Evolutionary conservation across 352 stramenopile genomes (phyloP).

Genomic region (Pythium aphanidermatum): DNA sequence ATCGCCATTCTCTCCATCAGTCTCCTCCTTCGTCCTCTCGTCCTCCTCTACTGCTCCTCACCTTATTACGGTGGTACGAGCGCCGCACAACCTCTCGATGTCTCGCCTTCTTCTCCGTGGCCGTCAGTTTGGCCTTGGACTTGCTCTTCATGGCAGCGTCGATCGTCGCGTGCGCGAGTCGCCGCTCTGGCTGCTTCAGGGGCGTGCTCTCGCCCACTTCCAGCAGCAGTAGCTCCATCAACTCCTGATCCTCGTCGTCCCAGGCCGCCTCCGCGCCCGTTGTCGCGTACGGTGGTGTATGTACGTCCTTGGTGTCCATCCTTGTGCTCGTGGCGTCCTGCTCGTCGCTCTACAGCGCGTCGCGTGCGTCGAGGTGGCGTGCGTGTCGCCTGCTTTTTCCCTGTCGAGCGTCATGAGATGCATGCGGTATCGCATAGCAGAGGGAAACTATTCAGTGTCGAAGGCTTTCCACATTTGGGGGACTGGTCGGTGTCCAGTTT

Average conservation of each 20-base stretch:
- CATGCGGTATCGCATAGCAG: no score
- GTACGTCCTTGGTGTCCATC: conserved; percentile 2
- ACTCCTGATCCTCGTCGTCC: conserved; percentile 21
- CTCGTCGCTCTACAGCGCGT: no score
- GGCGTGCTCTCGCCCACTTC: conserved; percentile 4
- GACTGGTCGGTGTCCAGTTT: no score
- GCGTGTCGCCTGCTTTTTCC: no score
- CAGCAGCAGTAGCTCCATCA: conserved; percentile 23
- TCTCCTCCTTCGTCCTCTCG: no score
- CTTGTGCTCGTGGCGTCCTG: no score
- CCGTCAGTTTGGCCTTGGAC: conserved; percentile 34
- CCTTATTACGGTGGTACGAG: conserved; percentile 76
- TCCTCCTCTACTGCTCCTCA: conserved; percentile 6
- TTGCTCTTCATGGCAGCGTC: conserved; percentile 21
- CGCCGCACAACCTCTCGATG: conserved; percentile 68
- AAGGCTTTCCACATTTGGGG: no score
- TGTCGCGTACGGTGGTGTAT: background rate
- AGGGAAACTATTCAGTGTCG: no score
- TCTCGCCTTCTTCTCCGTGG: conserved; percentile 44
- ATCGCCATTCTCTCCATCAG: background rate
- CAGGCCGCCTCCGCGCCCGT: conserved; percentile 1
- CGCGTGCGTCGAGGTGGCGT: no score
- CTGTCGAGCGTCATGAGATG: no score
- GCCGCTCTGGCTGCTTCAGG: background rate
- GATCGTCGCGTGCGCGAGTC: conserved; percentile 3